Evolutionary conservation across 106 monocot genomes (phyloP).

Genomic region (Platanthera zijinensis): DNA sequence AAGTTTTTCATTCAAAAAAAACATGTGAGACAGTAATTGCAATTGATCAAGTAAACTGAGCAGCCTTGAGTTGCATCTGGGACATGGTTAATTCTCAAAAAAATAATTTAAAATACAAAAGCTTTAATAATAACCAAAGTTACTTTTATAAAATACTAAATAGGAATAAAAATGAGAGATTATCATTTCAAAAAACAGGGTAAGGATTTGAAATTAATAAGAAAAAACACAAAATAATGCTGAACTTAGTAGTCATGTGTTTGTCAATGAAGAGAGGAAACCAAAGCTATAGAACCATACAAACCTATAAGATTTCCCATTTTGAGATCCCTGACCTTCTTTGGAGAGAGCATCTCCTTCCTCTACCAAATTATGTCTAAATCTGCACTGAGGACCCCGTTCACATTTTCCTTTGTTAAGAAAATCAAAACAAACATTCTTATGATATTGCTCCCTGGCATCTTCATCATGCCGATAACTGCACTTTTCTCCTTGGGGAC

Average conservation of each 20-base stretch:
- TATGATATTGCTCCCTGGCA: constrained; percentile 58
- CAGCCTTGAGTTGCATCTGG: background rate
- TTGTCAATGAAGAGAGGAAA: background rate
- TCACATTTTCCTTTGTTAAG: constrained; percentile 96
- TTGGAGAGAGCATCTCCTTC: constrained; percentile 29
- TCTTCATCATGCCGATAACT: constrained; percentile 69
- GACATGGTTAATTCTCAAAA: background rate
- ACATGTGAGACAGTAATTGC: background rate
- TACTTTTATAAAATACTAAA: background rate
- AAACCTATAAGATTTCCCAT: constrained; percentile 27
- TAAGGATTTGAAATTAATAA: background rate
- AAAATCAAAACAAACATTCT: constrained; percentile 97
- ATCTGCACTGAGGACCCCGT: constrained; percentile 78
- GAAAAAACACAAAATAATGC: background rate
- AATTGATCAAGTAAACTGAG: background rate
- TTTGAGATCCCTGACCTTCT: constrained; percentile 23
- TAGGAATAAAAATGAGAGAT: background rate
- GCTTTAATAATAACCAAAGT: background rate
- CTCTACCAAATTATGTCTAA: constrained; percentile 51
- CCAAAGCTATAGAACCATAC: constrained; percentile 2
- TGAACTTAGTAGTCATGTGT: background rate
- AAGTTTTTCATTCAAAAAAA: background rate
- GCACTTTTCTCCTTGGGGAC: constrained; percentile 60
- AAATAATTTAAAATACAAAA: background rate
- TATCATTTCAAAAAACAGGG: background rate